A percentile compares a stretch with the other conserved stretches of the same genome.
Conservation (phyloP, 2,329 filamentous ascomycete genomes). For the Penicillium nordicum region DNA sequence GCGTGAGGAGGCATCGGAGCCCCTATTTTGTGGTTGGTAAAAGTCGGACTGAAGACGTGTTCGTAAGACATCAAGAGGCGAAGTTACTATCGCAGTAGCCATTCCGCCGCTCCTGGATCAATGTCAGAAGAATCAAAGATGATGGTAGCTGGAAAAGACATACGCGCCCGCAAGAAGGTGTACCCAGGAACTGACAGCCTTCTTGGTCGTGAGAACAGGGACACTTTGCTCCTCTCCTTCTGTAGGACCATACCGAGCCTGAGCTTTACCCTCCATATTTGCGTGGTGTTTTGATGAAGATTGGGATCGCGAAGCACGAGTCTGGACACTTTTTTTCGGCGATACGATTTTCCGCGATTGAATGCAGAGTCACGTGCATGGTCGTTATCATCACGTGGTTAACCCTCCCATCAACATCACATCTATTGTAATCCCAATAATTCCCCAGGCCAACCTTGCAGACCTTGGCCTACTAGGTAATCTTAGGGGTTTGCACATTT, state of each 20-base stretch:
- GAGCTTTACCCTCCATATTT: background rate
- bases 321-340: background rate
- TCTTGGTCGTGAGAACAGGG: background rate
- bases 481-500: too few relatives aligned
- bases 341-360: background rate
- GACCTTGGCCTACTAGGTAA: too few relatives aligned
- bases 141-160: slow-evolving; percentile 14
- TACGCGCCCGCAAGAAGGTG: slow-evolving; percentile 37
- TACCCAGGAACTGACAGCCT: slow-evolving; percentile 20
- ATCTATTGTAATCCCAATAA: background rate
- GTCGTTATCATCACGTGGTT: background rate
- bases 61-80: slow-evolving; percentile 94
- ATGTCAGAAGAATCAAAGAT: slow-evolving; percentile 3
- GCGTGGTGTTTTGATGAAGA: background rate
- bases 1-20: slow-evolving; percentile 52
- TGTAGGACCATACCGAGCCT: background rate
- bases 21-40: slow-evolving; percentile 62
- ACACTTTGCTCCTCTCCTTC: background rate
- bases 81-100: slow-evolving; percentile 85
- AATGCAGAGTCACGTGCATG: background rate
- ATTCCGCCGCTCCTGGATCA: slow-evolving; percentile 62
- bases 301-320: background rate
- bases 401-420: background rate
- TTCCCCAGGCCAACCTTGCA: background rate
- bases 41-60: slow-evolving; percentile 94